These are phyloP conservation scores for Prunus mira DNA, from an alignment of 306 rosid species.

Conservation along the genomic window DNA sequence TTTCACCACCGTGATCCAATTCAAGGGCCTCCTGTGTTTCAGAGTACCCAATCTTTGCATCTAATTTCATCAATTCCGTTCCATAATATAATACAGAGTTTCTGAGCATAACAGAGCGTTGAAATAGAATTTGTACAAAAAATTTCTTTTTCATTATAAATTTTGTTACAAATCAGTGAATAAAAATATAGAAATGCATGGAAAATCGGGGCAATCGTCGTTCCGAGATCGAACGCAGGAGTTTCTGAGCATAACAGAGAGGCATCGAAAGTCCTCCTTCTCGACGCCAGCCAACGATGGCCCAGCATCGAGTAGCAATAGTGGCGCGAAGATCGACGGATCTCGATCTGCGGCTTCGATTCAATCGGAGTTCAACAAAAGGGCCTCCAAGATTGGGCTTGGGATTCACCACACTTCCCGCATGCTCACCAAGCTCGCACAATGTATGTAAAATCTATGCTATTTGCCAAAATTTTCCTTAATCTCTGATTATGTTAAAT, in stretches of 20 bases:
- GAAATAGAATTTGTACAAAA: neutral
- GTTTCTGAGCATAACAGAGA: conserved; percentile 65
- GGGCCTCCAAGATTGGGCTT: conserved; percentile 86
- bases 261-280: conserved; percentile 51
- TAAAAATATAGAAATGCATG: conserved; percentile 37
- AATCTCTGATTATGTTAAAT: neutral
- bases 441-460: conserved; percentile 36
- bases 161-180: neutral
- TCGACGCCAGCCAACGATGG: conserved; percentile 23
- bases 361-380: conserved; percentile 77
- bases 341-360: conserved; percentile 64
- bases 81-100: too few species aligned
- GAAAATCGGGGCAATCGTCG: conserved; percentile 67
- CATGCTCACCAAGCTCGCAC: conserved; percentile 81
- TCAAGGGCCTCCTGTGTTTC: too few species aligned
- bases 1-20: neutral
- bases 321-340: conserved; percentile 66
- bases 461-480: neutral
- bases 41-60: too few species aligned
- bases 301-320: conserved; percentile 27
- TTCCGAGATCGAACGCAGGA: conserved; percentile 87
- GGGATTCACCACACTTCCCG: conserved; percentile 93
- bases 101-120: too few species aligned
- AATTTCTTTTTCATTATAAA: neutral
- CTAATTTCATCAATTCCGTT: too few species aligned